Percentiles rank a stretch among this genome's conserved stretches.
Evolutionary conservation across 23 red algal genomes (phyloP).

Genomic region (Pyropia haitanensis): DNA sequence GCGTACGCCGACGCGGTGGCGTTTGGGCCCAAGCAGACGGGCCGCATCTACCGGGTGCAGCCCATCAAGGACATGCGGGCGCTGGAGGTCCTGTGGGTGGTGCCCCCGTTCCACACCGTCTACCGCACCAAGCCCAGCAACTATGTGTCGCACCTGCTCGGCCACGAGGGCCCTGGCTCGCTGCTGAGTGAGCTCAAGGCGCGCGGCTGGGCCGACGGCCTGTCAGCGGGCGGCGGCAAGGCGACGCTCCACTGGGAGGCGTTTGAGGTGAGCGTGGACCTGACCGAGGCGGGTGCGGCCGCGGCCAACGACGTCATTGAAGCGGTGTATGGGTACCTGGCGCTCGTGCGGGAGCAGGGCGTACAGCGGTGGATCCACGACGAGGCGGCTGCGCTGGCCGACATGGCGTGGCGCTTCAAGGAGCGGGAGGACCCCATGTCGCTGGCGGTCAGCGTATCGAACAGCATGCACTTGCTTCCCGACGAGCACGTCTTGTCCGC

Average conservation of each 20-base stretch:
- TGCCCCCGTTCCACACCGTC: slow-evolving; percentile 24
- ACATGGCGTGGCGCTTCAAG: slow-evolving; percentile 61
- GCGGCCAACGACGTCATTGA: slow-evolving; percentile 50
- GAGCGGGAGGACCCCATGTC: slow-evolving; percentile 49
- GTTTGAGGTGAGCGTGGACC: slow-evolving; percentile 46
- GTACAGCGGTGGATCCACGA: slow-evolving; percentile 34
- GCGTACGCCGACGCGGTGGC: slow-evolving; percentile 29
- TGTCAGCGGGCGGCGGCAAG: slow-evolving; percentile 20
- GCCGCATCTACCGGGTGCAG: slow-evolving; percentile 14
- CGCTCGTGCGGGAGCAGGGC: slow-evolving; percentile 25
- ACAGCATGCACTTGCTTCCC: slow-evolving; percentile 26
- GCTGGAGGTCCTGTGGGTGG: slow-evolving; percentile 51
- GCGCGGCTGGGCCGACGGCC: slow-evolving; percentile 54
- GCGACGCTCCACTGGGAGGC: slow-evolving; percentile 24
- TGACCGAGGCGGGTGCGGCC: slow-evolving; percentile 59
- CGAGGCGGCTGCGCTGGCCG: slow-evolving; percentile 50
- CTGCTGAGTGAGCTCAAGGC: slow-evolving; percentile 61
- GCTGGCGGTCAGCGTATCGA: slow-evolving; percentile 26
- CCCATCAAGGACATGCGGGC: slow-evolving; percentile 70
- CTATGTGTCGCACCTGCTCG: slow-evolving; percentile 53
- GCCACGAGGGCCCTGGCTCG: slow-evolving; percentile 73
- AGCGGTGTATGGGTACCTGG: slow-evolving; percentile 60
- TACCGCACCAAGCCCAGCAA: slow-evolving; percentile 52
- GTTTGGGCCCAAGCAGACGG: slow-evolving; percentile 25
- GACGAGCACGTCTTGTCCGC: slow-evolving; percentile 50